Conservation (phyloP, 1,284 basidiomycete genomes). For the Pseudozyma thailandica region DNA sequence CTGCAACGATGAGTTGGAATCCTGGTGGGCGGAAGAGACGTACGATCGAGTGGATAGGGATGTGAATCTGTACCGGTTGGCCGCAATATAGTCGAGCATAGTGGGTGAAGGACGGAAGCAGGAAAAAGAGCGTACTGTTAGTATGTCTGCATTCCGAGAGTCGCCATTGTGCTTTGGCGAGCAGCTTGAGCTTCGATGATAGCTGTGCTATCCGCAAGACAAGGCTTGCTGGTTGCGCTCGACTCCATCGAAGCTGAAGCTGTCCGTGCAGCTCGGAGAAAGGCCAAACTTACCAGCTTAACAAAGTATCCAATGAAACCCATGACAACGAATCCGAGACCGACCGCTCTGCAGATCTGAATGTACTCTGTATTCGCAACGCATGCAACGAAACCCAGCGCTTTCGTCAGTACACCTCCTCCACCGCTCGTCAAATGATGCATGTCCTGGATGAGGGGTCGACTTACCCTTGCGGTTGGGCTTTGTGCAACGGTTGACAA, state of each 20-base stretch:
- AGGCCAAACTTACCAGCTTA: conserved; percentile 58
- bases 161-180: no score
- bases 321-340: conserved; percentile 67
- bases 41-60: conserved; percentile 68
- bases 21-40: conserved; percentile 17
- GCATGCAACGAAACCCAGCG: no score
- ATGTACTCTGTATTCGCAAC: conserved; percentile 57
- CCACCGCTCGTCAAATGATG: no score
- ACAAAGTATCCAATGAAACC: conserved; percentile 68
- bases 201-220: no score
- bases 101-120: background rate
- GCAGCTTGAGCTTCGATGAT: no score
- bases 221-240: no score
- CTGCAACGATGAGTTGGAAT: background rate
- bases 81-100: background rate
- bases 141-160: background rate
- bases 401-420: background rate
- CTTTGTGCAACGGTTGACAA: conserved; percentile 96
- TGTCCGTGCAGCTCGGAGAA: no score
- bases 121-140: background rate
- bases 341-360: conserved; percentile 67
- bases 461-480: conserved; percentile 87
- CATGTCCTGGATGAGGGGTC: background rate
- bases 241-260: no score
- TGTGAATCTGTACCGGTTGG: conserved; percentile 57